These are phyloP conservation scores for Aegle marmelos DNA, from an alignment of 345 rosid species.

Conservation along the genomic window DNA sequence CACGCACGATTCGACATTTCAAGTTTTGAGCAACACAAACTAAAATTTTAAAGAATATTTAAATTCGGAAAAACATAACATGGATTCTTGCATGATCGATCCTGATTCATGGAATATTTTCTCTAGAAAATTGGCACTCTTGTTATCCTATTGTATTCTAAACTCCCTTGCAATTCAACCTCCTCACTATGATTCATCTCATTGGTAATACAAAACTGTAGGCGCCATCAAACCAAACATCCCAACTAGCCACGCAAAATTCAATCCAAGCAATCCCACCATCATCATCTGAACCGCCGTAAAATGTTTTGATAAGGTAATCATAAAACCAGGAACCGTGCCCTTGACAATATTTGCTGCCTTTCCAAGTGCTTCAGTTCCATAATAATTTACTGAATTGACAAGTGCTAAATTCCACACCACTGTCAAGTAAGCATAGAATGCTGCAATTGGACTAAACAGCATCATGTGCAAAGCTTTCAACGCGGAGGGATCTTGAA, in stretches of 20 bases:
- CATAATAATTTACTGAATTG: slow-evolving; percentile 33
- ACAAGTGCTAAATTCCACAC: slow-evolving; percentile 48
- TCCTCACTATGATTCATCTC: slow-evolving; percentile 42
- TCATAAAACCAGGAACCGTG: not conserved
- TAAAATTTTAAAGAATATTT: too few species aligned
- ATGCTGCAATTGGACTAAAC: slow-evolving; percentile 3
- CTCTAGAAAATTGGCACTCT: not conserved
- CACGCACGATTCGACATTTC: too few species aligned
- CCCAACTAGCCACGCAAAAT: slow-evolving; percentile 16
- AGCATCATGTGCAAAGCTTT: not conserved
- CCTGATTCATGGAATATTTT: not conserved
- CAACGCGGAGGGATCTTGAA: not conserved
- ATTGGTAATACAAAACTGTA: slow-evolving; percentile 34
- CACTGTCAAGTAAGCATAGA: slow-evolving; percentile 34
- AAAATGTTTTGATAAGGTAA: not conserved
- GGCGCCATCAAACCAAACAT: slow-evolving; percentile 39
- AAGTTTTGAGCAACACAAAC: too few species aligned
- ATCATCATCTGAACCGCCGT: not conserved
- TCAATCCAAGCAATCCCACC: slow-evolving; percentile 3
- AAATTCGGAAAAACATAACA: too few species aligned
- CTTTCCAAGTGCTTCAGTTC: slow-evolving; percentile 53
- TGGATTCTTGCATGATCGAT: too few species aligned
- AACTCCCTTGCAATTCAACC: slow-evolving; percentile 23
- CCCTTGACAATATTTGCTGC: slow-evolving; percentile 49
- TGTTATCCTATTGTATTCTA: not conserved